Percentiles rank a stretch among this genome's conserved stretches.
phyloP scores from a whole-genome alignment of 306 rosid genomes.

The Cucurbita ficifolia region DNA sequence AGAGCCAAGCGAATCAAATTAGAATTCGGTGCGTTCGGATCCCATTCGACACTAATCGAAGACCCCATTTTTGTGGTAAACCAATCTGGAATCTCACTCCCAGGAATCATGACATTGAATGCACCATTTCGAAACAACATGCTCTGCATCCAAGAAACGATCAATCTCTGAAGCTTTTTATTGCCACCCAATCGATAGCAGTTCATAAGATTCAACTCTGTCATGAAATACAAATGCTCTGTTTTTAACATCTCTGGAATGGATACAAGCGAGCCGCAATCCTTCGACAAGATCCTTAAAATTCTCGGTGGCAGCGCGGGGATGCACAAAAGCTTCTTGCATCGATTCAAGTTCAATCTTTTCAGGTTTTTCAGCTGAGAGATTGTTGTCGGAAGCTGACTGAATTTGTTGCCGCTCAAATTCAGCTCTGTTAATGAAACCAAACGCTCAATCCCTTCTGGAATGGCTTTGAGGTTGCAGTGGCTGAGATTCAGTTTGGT shows the following conservation, averaged over 20 bases:
- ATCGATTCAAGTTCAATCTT: rapidly evolving
- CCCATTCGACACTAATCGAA: not conserved
- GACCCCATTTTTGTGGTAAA: not conserved
- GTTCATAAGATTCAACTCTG: not conserved
- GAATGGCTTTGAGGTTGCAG: not conserved
- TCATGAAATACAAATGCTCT: not conserved
- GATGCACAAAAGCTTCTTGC: not conserved
- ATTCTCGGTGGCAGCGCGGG: not conserved
- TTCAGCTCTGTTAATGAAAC: not conserved
- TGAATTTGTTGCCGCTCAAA: not conserved
- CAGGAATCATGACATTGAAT: not conserved
- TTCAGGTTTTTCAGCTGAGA: not conserved
- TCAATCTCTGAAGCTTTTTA: not conserved
- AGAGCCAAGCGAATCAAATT: not conserved
- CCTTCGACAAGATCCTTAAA: rapidly evolving
- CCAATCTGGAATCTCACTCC: slow-evolving; percentile 6
- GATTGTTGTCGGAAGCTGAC: not conserved
- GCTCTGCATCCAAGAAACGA: not conserved
- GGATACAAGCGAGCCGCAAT: not conserved
- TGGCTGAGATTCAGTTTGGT: not conserved
- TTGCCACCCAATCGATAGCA: not conserved
- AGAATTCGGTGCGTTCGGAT: not conserved
- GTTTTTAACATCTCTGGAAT: not conserved
- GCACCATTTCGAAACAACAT: not conserved
- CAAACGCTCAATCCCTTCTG: not conserved